Evolutionary conservation across 352 stramenopile species (phyloP), one percentile per base, ranked within the genome.

Genomic region (Pythium aphanidermatum): DNA sequence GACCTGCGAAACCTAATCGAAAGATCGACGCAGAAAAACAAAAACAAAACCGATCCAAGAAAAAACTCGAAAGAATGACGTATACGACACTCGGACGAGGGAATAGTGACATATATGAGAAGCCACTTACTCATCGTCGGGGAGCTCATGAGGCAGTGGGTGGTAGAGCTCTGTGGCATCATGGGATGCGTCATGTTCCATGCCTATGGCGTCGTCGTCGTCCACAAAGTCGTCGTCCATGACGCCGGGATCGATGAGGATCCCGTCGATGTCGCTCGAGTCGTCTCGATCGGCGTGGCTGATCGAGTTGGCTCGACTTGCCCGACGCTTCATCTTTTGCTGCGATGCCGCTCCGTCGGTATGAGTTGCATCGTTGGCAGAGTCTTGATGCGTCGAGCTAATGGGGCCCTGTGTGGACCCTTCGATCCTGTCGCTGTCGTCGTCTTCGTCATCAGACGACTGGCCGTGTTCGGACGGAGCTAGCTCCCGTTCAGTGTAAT

Each of bases 401-500:
- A 30, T 10, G 2, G 19, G 7, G 20, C n/a, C 41, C 23, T 2
- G 24, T 4, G n/a, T 41, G 31, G 2, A 5, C 35, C 21, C 33
- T 13, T 7, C 30, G 1, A 46, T 40, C n/a, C 61, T 24, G 0
- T 58, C 40, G 5, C 42, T 59, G 5, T 55, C 50, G 19, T 66
- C 59, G 3, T 68, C 53, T n/a, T 72, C 57, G 12, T 71, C 46
- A 9, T 66, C 64, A 8, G 65, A 74, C 28, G 63, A 60, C n/a
- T 49, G 34, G 10, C 49, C 62, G 30, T 58, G 49, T 17, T 78
- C 63, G 6, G 65, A 73, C 7, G 47, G 20, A 0, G 26, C 45
- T 16, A 55, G 42, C 27, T 69, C 70, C 21, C 58, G 70, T 2
- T 39, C 37, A 5, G 57, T 76, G 46, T 74, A 86, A 9, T 83